A percentile compares a stretch with the other conserved stretches of the same genome.
These are phyloP conservation scores for Fagopyrum homotropicum DNA, from an alignment of 148 eudicot genomes.

Conservation along the genomic window DNA sequence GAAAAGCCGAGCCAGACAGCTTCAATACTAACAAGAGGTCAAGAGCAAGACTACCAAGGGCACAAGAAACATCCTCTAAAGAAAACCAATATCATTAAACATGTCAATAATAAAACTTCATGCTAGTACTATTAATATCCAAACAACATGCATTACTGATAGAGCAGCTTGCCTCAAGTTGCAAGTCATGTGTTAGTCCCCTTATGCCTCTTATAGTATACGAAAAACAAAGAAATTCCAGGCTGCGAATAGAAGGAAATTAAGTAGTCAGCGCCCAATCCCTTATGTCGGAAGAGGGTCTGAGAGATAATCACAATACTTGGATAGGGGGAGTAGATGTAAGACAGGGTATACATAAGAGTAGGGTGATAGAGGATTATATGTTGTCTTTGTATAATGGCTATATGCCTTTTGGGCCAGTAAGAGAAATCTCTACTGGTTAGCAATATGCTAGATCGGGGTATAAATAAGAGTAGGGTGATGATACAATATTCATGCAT, in stretches of 20 bases:
- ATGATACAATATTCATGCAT: not conserved
- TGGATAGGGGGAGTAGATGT: not conserved
- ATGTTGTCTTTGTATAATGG: not conserved
- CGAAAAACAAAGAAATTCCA: not conserved
- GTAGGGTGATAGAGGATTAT: not conserved
- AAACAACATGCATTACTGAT: not conserved
- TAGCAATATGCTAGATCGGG: not conserved
- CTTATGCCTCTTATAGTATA: not conserved
- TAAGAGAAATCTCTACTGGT: not conserved
- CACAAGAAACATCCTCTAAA: constrained; percentile 3
- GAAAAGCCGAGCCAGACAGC: not conserved
- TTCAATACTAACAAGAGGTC: not conserved
- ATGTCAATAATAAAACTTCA: not conserved
- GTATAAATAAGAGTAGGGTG: not conserved
- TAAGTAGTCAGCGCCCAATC: not conserved
- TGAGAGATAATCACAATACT: not conserved
- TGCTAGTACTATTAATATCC: not conserved
- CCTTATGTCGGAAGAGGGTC: not conserved
- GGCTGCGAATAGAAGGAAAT: not conserved
- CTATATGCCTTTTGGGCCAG: not conserved
- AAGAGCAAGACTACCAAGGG: constrained; percentile 4
- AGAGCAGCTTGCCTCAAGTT: not conserved
- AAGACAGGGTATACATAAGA: not conserved
- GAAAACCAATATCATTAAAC: not conserved
- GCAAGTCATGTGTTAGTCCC: not conserved